Evolutionary conservation across 768 basidiomycete genomes (phyloP).

Genomic region (Naematelia encephala): DNA sequence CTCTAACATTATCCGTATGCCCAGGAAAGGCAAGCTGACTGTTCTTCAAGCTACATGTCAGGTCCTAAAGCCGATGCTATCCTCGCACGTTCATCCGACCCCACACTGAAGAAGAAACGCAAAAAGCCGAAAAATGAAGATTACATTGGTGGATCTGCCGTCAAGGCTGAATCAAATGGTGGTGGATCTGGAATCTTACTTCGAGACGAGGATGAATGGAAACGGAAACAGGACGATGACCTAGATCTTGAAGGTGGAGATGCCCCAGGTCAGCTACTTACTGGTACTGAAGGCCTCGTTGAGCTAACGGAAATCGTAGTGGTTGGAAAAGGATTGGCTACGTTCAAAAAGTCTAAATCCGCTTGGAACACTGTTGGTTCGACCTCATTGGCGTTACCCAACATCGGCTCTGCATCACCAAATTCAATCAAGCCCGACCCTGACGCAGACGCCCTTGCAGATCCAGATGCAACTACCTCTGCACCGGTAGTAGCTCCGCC

Average conservation of each 20-base stretch:
- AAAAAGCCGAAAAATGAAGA: conserved; percentile 62
- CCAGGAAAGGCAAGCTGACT: conserved; percentile 1
- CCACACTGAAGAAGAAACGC: conserved; percentile 54
- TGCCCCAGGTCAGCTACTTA: conserved; percentile 44
- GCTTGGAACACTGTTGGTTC: conserved; percentile 37
- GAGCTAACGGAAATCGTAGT: conserved; percentile 25
- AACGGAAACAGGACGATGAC: conserved; percentile 34
- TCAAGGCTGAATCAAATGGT: conserved; percentile 37
- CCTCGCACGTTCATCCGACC: conserved; percentile 60
- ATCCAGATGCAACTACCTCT: conserved; percentile 44
- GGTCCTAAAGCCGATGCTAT: conserved; percentile 96
- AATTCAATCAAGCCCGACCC: conserved; percentile 54
- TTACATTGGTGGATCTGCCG: conserved; percentile 25
- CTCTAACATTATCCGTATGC: no score
- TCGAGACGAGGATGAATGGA: conserved; percentile 50
- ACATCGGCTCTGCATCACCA: conserved; percentile 11
- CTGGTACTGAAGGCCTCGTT: conserved; percentile 12
- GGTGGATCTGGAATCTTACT: conserved; percentile 35
- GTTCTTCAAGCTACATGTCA: conserved; percentile 68
- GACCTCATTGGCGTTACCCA: conserved; percentile 22
- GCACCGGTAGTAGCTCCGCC: conserved; percentile 10
- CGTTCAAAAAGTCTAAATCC: conserved; percentile 43
- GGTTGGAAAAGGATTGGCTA: conserved; percentile 36
- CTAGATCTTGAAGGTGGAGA: conserved; percentile 42
- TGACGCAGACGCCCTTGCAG: conserved; percentile 34